Base-by-base conservation (phyloP, 257 asterid species). In the Rubia yunnanensis region DNA sequence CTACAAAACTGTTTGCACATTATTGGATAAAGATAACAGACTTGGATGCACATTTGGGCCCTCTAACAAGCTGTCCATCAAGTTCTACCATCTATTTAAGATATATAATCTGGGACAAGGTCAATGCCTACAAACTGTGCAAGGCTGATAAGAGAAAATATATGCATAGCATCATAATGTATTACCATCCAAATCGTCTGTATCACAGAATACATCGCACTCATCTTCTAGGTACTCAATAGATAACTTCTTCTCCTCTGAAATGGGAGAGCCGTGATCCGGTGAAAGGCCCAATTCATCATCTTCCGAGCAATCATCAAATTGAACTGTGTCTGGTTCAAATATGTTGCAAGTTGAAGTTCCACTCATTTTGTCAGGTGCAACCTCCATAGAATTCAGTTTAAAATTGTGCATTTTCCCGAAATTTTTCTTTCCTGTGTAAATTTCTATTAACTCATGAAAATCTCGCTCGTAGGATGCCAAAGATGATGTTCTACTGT, bases 111-210 rank as follows among this genome's bases (percentile, higher is more conserved):
- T 30, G 48, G 65, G 31, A 64, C 34, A 13, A 62, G 31, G 22
- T 17, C 26, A 38, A 36, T 26, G 56, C 39, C 48, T 32, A 39
- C 4, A 27, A 52, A 52, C 10, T n/a, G 22, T 28, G 27, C 39
- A 24, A 41, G 50, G 20, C 50, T 13, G 18, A 39, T 10, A 39
- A 54, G 30, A 64, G 20, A 28, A 72, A 34, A 13, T 5, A n/a
- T 5, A 5, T 4, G 48, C 5, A 60, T 5, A n/a, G 49, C 35
- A 63, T 31, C 36, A 39, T 39, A 27, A 58, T 15, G 41, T 28
- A 22, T 75, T 82, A 85, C 96, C 94, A 69, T 88, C 96, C 39
- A 88, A 77, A 78, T 88, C 96, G 81, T 88, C 87, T 20, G 59
- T 88, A 58, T 79, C 88, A 67, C 64, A 83, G 64, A 78, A 66